A percentile compares a stretch with the other conserved stretches of the same genome.
These are phyloP conservation scores for Myriangium duriaei DNA, from an alignment of 2,329 filamentous ascomycete species.

Conservation along the genomic window DNA sequence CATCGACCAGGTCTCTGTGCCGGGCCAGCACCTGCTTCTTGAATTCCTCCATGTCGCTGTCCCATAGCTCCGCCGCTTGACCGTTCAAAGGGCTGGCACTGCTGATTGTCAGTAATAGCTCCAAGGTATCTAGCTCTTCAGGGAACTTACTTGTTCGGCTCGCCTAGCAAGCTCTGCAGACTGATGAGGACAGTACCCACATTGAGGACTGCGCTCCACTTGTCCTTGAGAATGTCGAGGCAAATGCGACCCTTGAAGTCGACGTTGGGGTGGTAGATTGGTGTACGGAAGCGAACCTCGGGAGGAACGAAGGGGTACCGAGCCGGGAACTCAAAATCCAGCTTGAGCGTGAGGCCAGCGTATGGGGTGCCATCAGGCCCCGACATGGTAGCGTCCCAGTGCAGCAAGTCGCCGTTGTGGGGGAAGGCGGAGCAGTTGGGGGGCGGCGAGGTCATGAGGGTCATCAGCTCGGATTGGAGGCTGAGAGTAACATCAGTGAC, in stretches of 20 bases:
- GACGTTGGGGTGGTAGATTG: slow-evolving; percentile 97
- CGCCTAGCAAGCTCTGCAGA: slow-evolving; percentile 85
- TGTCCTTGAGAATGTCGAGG: slow-evolving; percentile 94
- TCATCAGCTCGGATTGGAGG: slow-evolving; percentile 94
- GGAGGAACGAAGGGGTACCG: slow-evolving; percentile 92
- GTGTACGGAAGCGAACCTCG: slow-evolving; percentile 91
- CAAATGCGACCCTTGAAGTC: slow-evolving; percentile 96
- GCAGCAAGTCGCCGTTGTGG: slow-evolving; percentile 77
- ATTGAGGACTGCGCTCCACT: slow-evolving; percentile 97
- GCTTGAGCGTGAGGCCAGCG: slow-evolving; percentile 75
- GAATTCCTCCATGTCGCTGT: slow-evolving; percentile 75
- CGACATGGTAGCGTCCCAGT: slow-evolving; percentile 87
- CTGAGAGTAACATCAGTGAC: slow-evolving; percentile 35
- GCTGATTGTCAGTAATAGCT: slow-evolving; percentile 11
- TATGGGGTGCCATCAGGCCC: slow-evolving; percentile 90
- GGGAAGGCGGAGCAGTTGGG: slow-evolving; percentile 94
- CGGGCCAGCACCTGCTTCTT: slow-evolving; percentile 58
- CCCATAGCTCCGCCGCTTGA: slow-evolving; percentile 92
- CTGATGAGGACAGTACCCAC: slow-evolving; percentile 87
- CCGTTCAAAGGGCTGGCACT: slow-evolving; percentile 91
- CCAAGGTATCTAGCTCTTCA: neutral
- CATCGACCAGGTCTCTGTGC: slow-evolving; percentile 43
- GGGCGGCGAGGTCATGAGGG: slow-evolving; percentile 89
- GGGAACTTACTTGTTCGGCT: slow-evolving; percentile 83
- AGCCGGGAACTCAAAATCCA: slow-evolving; percentile 76